Evolutionary conservation across 2,329 filamentous ascomycete species (phyloP), one percentile per base, ranked within the genome.

Genomic region (Waltergamsia citrina): DNA sequence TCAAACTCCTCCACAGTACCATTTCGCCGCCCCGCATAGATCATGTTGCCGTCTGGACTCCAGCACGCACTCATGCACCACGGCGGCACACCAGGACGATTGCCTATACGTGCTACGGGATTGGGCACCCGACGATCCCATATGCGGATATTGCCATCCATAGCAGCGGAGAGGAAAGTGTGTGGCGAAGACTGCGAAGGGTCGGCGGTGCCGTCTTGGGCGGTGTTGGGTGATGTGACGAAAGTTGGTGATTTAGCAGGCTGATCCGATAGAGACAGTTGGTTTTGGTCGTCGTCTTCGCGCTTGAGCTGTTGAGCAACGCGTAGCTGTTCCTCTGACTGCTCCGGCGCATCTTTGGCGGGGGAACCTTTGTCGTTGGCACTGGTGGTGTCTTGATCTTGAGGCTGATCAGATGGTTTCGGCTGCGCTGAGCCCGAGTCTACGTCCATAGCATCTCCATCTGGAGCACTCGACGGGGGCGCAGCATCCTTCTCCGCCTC

Each of bases 11-110:
- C 92, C 0, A 98, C 92, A 0, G 86, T 93, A 33, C 86, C 75
- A 56, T 96, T 96, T 38, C 92, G 72, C 19, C 92, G 71, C 1
- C 92, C 92, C 0, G 84, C 88, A 58, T 94, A 98, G 47, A 98
- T 88, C 57, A 77, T 86, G 58, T 96, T 96, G 11, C 92, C 92
- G 53, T 95, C 85, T 0, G 87, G 87, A 35, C 83, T 90, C 92
- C 92, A 98, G 62, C 87, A 94, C 1, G 87, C 86, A 44, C 85
- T 88, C 78, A 94, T 95, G 57, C 90, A 96, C 90, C 90, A 98
- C 1, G 90, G 92, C 2, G 92, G 90, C 1, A 86, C 84, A 14
- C 78, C 78, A 9, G 77, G 74, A 9, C 78, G 69, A 14, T 83
- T 85, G 2, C 70, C 67, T 37, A 96, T 90, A 19, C 80, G 77